Percentiles rank a stretch among this genome's conserved stretches.
Conservation (phyloP, 305 asterid species). For the Solanum aculeatissimum region DNA sequence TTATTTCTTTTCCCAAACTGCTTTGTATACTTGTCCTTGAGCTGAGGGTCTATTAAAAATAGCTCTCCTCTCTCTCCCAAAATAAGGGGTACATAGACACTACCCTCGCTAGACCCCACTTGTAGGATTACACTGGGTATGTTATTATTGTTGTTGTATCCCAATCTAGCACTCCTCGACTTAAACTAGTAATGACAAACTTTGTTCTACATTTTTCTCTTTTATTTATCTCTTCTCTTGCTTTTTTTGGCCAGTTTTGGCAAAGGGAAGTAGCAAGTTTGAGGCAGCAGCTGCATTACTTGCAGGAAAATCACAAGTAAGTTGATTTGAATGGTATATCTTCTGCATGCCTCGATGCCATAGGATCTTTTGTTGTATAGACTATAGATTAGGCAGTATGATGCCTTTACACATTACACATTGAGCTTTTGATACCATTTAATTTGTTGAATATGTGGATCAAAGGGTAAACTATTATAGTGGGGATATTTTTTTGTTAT, state of each 20-base stretch:
- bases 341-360: not conserved
- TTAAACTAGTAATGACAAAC: not conserved
- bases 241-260: conserved; percentile 22
- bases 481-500: not conserved
- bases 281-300: conserved; percentile 25
- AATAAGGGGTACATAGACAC: not conserved
- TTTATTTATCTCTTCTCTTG: not conserved
- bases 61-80: not conserved
- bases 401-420: not conserved
- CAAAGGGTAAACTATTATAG: not conserved
- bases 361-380: not conserved
- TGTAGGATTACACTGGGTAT: not conserved
- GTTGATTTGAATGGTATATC: not conserved
- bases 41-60: not conserved
- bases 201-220: not conserved
- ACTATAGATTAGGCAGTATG: not conserved
- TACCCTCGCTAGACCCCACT: not conserved
- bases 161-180: not conserved
- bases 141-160: not conserved
- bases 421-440: not conserved
- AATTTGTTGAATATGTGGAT: not conserved
- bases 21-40: not conserved
- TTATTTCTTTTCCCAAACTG: not conserved
- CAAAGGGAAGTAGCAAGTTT: conserved; percentile 26
- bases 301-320: conserved; percentile 32